These are phyloP conservation scores for Cytospora schulzeri DNA, from an alignment of 2,329 filamentous ascomycete genomes.

Conservation along the genomic window DNA sequence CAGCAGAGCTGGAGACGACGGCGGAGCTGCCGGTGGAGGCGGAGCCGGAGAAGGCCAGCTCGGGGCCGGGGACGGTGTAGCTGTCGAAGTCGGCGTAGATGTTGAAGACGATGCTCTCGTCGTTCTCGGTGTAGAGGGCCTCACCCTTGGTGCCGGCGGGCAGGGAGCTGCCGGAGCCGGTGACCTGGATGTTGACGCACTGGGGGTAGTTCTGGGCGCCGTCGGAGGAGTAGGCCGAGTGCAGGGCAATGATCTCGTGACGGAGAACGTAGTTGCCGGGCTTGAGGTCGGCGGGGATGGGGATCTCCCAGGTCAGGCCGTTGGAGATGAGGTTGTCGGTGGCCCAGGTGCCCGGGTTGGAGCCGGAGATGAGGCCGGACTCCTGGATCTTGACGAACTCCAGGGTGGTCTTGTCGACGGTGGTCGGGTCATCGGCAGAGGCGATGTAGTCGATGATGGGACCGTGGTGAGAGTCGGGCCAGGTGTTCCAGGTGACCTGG, in stretches of 20 bases:
- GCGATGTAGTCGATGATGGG: conserved; percentile 68
- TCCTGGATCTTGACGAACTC: conserved; percentile 67
- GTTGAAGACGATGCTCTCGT: conserved; percentile 34
- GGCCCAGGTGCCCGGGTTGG: conserved; percentile 52
- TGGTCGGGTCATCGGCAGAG: conserved; percentile 55
- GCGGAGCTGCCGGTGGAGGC: conserved; percentile 28
- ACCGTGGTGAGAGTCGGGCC: conserved; percentile 45
- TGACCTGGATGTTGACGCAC: conserved; percentile 49
- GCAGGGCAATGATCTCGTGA: conserved; percentile 52
- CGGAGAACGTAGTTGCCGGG: conserved; percentile 48
- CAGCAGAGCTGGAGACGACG: conserved; percentile 29
- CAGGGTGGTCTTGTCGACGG: conserved; percentile 54
- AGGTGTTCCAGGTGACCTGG: conserved; percentile 42
- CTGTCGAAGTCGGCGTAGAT: conserved; percentile 28
- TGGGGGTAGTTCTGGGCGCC: conserved; percentile 53
- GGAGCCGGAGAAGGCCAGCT: conserved; percentile 31
- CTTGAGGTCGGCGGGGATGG: conserved; percentile 42
- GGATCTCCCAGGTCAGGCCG: conserved; percentile 47
- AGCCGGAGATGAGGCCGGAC: conserved; percentile 52
- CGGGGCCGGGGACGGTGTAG: conserved; percentile 35
- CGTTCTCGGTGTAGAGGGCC: conserved; percentile 31
- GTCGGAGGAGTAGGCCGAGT: conserved; percentile 42
- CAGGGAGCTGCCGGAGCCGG: conserved; percentile 38
- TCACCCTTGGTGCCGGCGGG: conserved; percentile 33
- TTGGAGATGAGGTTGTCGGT: conserved; percentile 49